Evolutionary conservation across 23 red algal genomes (phyloP), one percentile per base, ranked within the genome.

Genomic region (Gracilariopsis chorda): DNA sequence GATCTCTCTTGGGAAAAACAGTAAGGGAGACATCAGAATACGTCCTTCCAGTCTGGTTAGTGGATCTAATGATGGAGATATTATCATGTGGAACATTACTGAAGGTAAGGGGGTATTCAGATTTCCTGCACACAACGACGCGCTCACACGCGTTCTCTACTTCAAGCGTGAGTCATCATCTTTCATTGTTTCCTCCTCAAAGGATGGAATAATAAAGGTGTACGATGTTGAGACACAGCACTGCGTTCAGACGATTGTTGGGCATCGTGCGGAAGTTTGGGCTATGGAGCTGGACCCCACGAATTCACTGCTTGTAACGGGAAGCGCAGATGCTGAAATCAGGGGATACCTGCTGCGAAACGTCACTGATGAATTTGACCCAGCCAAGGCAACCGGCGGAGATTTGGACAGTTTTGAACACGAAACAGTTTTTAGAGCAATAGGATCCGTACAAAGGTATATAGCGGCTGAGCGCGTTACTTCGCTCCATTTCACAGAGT

Each of bases 171-270:
- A 77, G 53, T 12, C 33, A 7, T 34, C 64, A 23, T 40, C 37
- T 7, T 88, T 59, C 48, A 49, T 96, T 21, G 65, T 95, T 30
- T 88, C 90, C 27, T 48, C 86, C 27, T 87, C 91, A 17, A 95
- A 95, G 51, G 96, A 98, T 56, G 88, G 82, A 11, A 52, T 87
- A 20, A 43, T 95, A 45, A 48, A 78, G 55, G 82, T 98, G 3
- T 92, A 58, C 40, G 92, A 98, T 42, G 55, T 82, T 17, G 71
- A 61, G 19, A 57, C 78, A 21, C 88, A 92, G 55, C 69, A 83
- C 43, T 98, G 96, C 72, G 70, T 98, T 16, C 96, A 98, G 57
- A 95, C 96, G 2, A 47, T 98, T 40, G 92, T 93, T 39, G 91
- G 87, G n/a, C 56, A 89, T 53, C 96, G 73, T 35, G 88, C 83